Percentiles rank a stretch among this genome's conserved stretches.
Conservation (phyloP, 768 basidiomycete species). For the Pulveroboletus sp. region DNA sequence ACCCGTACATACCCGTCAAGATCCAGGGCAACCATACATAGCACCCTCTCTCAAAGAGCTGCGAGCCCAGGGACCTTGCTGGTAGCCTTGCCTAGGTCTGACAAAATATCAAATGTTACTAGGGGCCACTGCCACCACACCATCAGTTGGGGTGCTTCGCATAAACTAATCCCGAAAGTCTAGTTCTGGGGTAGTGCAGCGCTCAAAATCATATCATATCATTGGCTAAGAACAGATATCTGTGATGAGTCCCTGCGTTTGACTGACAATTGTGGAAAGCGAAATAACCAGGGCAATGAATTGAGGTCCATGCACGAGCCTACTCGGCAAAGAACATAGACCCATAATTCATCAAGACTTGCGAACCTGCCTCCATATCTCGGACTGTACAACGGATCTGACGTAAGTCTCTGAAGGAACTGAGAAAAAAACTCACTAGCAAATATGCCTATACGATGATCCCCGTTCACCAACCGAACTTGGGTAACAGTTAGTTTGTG, state of each 20-base stretch:
- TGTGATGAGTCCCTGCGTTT: background rate
- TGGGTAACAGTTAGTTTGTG: constrained; percentile 2
- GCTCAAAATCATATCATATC: background rate
- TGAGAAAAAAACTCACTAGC: constrained; percentile 11
- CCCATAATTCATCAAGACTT: constrained; percentile 61
- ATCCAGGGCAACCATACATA: background rate
- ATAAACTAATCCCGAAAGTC: too few species aligned
- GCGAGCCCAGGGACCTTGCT: background rate
- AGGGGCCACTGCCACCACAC: too few species aligned
- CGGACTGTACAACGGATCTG: constrained; percentile 30
- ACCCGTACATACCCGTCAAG: background rate
- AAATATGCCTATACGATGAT: constrained; percentile 65
- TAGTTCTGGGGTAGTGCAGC: too few species aligned
- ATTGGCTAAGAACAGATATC: background rate
- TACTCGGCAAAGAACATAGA: constrained; percentile 39
- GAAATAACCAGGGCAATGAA: background rate
- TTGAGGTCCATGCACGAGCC: background rate
- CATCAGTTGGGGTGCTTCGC: too few species aligned
- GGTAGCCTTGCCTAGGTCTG: background rate
- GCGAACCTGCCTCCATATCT: constrained; percentile 41
- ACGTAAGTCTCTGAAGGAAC: background rate
- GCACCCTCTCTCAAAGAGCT: constrained; percentile 2
- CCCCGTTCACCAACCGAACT: constrained; percentile 64
- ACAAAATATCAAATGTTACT: too few species aligned
- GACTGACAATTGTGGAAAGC: background rate